phyloP scores from a whole-genome alignment of 2,329 filamentous ascomycete genomes.

The Fusarium illudens region DNA sequence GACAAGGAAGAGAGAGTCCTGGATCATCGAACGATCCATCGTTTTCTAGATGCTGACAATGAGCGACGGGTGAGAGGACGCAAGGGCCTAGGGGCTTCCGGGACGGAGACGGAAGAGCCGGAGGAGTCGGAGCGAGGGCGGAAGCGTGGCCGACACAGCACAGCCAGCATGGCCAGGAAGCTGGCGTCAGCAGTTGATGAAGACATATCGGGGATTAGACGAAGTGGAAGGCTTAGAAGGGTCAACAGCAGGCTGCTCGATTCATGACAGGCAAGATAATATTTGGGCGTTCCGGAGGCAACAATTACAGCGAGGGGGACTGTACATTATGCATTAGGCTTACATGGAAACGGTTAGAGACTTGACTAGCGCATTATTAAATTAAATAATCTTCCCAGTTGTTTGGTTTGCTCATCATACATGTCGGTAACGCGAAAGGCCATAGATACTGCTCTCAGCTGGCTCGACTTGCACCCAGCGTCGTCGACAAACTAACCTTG shows the following conservation, averaged over 20 bases:
- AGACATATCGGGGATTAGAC: conserved; percentile 39
- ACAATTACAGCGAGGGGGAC: conserved; percentile 11
- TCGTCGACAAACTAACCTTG: background rate
- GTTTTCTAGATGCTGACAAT: conserved; percentile 78
- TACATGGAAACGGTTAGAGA: background rate
- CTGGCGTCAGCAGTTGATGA: conserved; percentile 20
- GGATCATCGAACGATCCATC: conserved; percentile 87
- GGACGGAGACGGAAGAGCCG: conserved; percentile 40
- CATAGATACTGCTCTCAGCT: background rate
- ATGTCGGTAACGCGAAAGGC: background rate
- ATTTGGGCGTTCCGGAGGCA: conserved; percentile 2
- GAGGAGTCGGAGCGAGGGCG: conserved; percentile 40
- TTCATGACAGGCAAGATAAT: conserved; percentile 19
- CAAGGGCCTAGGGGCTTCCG: conserved; percentile 45
- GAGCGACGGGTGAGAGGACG: conserved; percentile 65
- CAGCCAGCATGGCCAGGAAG: conserved; percentile 11
- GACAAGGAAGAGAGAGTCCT: conserved; percentile 78
- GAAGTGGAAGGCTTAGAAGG: conserved; percentile 49
- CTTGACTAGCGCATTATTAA: background rate
- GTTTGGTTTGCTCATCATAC: background rate
- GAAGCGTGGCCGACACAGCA: conserved; percentile 30
- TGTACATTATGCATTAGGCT: conserved; percentile 3
- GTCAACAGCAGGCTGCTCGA: conserved; percentile 46
- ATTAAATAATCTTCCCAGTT: background rate
- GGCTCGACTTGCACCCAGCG: background rate